Percentiles rank a stretch among this genome's conserved stretches.
Evolutionary conservation across 1,139 yeast genomes (phyloP).

Genomic region (Magnusiomyces fungicola): DNA sequence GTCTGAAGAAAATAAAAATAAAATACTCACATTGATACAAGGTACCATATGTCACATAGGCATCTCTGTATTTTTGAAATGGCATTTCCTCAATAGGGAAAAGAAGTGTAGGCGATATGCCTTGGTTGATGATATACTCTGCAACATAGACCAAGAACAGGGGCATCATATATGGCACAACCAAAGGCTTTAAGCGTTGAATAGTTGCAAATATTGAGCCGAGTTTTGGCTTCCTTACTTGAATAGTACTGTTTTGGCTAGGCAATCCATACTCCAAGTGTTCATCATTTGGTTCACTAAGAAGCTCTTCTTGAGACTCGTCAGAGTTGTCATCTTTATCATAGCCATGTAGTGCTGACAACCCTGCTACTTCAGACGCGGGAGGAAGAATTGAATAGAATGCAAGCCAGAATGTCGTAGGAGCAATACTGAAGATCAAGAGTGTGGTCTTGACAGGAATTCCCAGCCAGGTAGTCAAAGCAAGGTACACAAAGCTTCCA

Average conservation of each 20-base stretch:
- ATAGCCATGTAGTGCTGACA: too few relatives aligned
- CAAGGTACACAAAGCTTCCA: conserved; percentile 58
- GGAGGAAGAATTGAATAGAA: conserved; percentile 35
- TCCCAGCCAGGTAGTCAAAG: conserved; percentile 48
- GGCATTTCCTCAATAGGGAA: conserved; percentile 70
- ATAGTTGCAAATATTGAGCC: conserved; percentile 29
- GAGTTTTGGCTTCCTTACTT: conserved; percentile 8
- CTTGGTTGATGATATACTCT: conserved; percentile 88
- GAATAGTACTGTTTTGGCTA: too few relatives aligned
- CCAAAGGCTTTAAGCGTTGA: conserved; percentile 41
- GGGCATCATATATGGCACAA: conserved; percentile 75
- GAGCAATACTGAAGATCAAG: conserved; percentile 40
- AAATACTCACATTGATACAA: conserved; percentile 50
- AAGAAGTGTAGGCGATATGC: conserved; percentile 77
- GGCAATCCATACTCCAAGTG: too few relatives aligned
- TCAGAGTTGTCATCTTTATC: too few relatives aligned
- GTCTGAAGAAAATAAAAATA: background rate
- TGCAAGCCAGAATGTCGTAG: conserved; percentile 39
- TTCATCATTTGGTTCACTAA: too few relatives aligned
- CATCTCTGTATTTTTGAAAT: conserved; percentile 66
- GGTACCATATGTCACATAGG: conserved; percentile 90
- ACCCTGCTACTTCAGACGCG: conserved; percentile 2
- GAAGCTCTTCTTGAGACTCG: too few relatives aligned
- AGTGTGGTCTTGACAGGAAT: conserved; percentile 42
- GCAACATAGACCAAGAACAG: conserved; percentile 73